Evolutionary conservation across 192 early-diverging fungal species (phyloP), one percentile per base, ranked within the genome.

Genomic region (Geranomyces variabilis): DNA sequence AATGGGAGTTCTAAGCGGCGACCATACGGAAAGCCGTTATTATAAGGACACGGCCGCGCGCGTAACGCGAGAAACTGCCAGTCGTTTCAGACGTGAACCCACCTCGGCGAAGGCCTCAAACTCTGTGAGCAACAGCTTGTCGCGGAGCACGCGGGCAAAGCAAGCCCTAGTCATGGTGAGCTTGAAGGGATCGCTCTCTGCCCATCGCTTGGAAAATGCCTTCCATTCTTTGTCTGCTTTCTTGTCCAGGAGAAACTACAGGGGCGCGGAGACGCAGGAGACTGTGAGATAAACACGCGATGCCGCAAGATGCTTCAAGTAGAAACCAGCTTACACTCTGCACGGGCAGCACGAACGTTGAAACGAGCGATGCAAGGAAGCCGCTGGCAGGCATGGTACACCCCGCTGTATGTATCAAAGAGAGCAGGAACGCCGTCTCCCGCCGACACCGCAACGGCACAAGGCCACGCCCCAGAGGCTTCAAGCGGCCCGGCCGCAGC

Each of bases 171-270:
- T 28, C 51, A 28, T 55, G 6, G 51, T 55, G 51, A 55, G 6
- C 21, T 24, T 55, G 51, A 28, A n/a, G 6, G 19, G 21, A 14
- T 55, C 51, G 51, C 51, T 55, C 21, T 55, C 51, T n/a, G 21
- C 26, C 51, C 21, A 55, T 28, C 21, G 19, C 14, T 55, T 55
- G 8, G 2, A 6, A 14, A 28, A 55, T 14, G 51, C 3, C 15
- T 55, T 55, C 51, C 51, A 55, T 7, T 55, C 51, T 28, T 15
- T 4, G 51, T 28, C 26, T n/a, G 26, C 51, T 14, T 55, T 55
- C 51, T 55, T 55, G 15, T 55, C 51, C 6, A 55, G 21, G 51
- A 55, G 51, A 28, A 55, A 55, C 51, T 55, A 14, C 19, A 55
- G 7, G 14, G 14, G 21, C 12, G 19, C 12, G 15, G 51, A 15